These are phyloP conservation scores for Davidsoniella australis DNA, from an alignment of 2,329 filamentous ascomycete species.

Conservation along the genomic window DNA sequence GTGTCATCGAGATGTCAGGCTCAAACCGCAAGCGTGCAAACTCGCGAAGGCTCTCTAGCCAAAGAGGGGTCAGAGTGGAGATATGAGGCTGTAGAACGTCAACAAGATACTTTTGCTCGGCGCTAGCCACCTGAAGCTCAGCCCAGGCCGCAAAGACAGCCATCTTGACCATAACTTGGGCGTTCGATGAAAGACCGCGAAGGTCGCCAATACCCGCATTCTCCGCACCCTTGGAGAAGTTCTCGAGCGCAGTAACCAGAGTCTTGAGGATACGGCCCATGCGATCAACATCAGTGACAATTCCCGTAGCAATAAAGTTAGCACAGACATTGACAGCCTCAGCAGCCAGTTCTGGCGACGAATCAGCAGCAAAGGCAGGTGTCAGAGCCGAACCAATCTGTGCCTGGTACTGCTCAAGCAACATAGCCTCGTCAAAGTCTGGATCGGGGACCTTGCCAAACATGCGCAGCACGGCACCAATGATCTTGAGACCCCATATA, in stretches of 20 bases:
- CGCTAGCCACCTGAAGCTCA: slow-evolving; percentile 85
- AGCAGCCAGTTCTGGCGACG: slow-evolving; percentile 84
- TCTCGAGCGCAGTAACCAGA: slow-evolving; percentile 76
- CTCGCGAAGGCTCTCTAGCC: slow-evolving; percentile 83
- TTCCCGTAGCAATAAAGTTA: slow-evolving; percentile 93
- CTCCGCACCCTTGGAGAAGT: slow-evolving; percentile 46
- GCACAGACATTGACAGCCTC: slow-evolving; percentile 95
- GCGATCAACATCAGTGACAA: slow-evolving; percentile 92
- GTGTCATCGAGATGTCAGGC: slow-evolving; percentile 84
- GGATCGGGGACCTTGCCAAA: slow-evolving; percentile 93
- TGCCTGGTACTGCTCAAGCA: slow-evolving; percentile 94
- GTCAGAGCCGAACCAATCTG: slow-evolving; percentile 95
- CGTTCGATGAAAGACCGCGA: slow-evolving; percentile 83
- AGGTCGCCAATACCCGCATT: slow-evolving; percentile 74
- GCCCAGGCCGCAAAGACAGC: slow-evolving; percentile 95
- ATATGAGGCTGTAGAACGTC: slow-evolving; percentile 85
- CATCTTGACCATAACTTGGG: slow-evolving; percentile 97
- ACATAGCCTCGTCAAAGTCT: slow-evolving; percentile 90
- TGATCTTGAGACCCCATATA: slow-evolving; percentile 82
- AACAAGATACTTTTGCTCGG: slow-evolving; percentile 74
- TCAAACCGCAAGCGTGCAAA: slow-evolving; percentile 89
- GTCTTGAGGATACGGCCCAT: slow-evolving; percentile 97
- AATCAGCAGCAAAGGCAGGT: slow-evolving; percentile 88
- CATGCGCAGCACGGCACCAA: slow-evolving; percentile 84
- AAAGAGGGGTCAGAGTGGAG: slow-evolving; percentile 74